Conservation (phyloP, 1,284 basidiomycete species). For the Ustilago trichophora region DNA sequence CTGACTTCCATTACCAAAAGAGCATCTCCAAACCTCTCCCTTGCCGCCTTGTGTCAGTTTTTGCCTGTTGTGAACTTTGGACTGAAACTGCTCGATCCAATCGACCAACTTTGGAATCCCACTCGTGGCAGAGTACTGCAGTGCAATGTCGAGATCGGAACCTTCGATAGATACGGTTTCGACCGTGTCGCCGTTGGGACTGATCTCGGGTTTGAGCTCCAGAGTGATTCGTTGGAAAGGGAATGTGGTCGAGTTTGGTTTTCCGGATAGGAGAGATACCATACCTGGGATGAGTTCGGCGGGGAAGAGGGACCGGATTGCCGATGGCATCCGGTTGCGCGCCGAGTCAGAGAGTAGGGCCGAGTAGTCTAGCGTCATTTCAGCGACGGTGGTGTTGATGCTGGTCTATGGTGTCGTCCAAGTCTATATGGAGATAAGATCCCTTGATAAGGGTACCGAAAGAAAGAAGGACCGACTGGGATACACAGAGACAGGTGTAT, state of each 20-base stretch:
- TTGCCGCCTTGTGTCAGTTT: slow-evolving; percentile 66
- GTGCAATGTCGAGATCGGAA: slow-evolving; percentile 60
- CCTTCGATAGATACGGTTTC: slow-evolving; percentile 63
- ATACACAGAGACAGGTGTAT: too few species aligned
- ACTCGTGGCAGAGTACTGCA: slow-evolving; percentile 74
- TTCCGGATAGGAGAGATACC: slow-evolving; percentile 77
- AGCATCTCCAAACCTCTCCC: slow-evolving; percentile 68
- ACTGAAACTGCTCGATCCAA: slow-evolving; percentile 72
- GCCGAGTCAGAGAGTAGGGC: slow-evolving; percentile 27
- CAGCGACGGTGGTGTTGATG: too few species aligned
- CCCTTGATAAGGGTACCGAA: too few species aligned
- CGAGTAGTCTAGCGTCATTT: slow-evolving; percentile 27
- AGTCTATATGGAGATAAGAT: too few species aligned
- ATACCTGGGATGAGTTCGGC: slow-evolving; percentile 81
- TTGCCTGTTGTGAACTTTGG: slow-evolving; percentile 73
- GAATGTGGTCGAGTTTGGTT: slow-evolving; percentile 85
- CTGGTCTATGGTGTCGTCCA: too few species aligned
- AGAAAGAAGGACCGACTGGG: too few species aligned
- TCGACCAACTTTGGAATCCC: slow-evolving; percentile 75
- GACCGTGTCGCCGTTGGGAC: slow-evolving; percentile 6
- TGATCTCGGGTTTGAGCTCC: slow-evolving; percentile 68
- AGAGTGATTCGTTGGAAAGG: slow-evolving; percentile 80
- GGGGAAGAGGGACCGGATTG: slow-evolving; percentile 75
- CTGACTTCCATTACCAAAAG: slow-evolving; percentile 82
- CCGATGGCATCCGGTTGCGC: slow-evolving; percentile 39